Conservation (phyloP, 352 stramenopile species). For the Pythium scleroteichum region DNA sequence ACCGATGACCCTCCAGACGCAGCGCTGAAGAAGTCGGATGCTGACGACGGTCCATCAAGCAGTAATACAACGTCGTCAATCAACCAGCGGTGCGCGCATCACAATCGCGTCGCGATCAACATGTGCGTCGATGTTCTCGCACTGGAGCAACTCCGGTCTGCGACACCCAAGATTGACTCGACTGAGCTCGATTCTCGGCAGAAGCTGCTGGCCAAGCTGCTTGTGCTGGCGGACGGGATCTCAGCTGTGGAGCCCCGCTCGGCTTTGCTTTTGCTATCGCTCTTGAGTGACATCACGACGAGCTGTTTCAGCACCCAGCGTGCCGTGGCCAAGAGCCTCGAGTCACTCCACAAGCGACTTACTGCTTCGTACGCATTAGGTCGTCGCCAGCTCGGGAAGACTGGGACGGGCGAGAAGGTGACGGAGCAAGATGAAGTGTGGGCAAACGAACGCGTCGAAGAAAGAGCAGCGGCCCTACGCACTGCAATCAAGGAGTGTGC, state of each 20-base stretch:
- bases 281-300: constrained; percentile 48
- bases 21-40: constrained; percentile 26
- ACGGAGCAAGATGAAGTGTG: constrained; percentile 54
- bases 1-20: constrained; percentile 33
- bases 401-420: constrained; percentile 28
- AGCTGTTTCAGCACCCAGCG: constrained; percentile 46
- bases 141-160: constrained; percentile 44
- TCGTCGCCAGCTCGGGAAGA: constrained; percentile 35
- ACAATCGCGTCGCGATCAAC: constrained; percentile 72
- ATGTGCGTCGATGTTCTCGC: constrained; percentile 73
- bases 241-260: constrained; percentile 52
- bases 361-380: constrained; percentile 25
- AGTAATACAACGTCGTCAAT: neutral
- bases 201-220: constrained; percentile 57
- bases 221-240: constrained; percentile 45
- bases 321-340: constrained; percentile 44
- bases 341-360: constrained; percentile 47
- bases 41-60: constrained; percentile 10
- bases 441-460: constrained; percentile 44
- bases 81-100: constrained; percentile 51
- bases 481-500: constrained; percentile 36
- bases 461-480: constrained; percentile 40
- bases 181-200: constrained; percentile 43
- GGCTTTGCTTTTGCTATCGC: constrained; percentile 47
- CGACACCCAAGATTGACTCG: constrained; percentile 17